Conservation (phyloP, 2,329 filamentous ascomycete genomes). For the Dothistroma septosporum region DNA sequence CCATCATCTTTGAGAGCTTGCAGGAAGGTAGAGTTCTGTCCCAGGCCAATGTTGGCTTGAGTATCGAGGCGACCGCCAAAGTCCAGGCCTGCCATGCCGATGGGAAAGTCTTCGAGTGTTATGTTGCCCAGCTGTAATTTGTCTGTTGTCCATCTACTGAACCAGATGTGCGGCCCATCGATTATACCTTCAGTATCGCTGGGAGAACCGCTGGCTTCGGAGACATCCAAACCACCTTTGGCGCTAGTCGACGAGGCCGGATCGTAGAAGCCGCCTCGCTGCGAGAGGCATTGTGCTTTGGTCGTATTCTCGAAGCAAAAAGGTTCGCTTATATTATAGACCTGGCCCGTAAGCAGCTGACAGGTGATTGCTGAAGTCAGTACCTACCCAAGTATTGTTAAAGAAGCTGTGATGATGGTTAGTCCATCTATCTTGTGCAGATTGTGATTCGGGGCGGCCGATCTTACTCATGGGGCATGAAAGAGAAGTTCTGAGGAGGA, state of each 20-base stretch:
- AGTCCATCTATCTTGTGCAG: too few species aligned
- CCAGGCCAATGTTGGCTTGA: slow-evolving; percentile 25
- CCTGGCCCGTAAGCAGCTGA: too few species aligned
- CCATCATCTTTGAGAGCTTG: slow-evolving; percentile 18
- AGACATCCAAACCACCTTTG: slow-evolving; percentile 1
- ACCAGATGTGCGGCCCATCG: slow-evolving; percentile 13
- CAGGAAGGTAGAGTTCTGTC: slow-evolving; percentile 29
- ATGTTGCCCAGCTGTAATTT: slow-evolving; percentile 9
- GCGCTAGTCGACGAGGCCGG: slow-evolving; percentile 5
- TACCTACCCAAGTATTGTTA: slow-evolving; percentile 18
- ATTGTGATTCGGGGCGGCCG: too few species aligned
- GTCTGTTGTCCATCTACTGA: slow-evolving; percentile 16
- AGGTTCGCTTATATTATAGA: slow-evolving; percentile 15
- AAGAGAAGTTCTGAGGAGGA: slow-evolving; percentile 14
- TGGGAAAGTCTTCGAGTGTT: slow-evolving; percentile 10
- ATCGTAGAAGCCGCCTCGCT: slow-evolving; percentile 20
- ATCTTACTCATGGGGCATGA: slow-evolving; percentile 5
- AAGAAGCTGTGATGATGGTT: neutral
- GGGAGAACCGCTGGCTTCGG: slow-evolving; percentile 13
- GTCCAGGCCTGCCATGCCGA: slow-evolving; percentile 1
- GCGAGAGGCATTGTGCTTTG: slow-evolving; percentile 9
- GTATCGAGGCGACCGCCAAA: neutral
- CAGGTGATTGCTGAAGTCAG: too few species aligned
- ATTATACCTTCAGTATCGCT: slow-evolving; percentile 13
- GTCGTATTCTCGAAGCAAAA: slow-evolving; percentile 13